These are phyloP conservation scores for Lentinula boryana DNA, from an alignment of 768 basidiomycete species.

Conservation along the genomic window DNA sequence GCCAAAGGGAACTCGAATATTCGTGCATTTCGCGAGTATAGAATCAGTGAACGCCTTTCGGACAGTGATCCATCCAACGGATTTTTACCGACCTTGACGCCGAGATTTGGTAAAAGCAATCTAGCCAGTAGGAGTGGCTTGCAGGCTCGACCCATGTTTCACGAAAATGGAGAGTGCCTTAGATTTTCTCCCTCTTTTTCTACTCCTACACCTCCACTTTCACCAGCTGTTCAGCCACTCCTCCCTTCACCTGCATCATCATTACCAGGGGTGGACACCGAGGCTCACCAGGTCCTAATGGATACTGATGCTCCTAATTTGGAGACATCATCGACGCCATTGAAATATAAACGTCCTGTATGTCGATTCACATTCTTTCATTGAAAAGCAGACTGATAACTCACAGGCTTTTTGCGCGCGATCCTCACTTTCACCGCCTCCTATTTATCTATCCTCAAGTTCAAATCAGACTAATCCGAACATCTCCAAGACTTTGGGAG, in stretches of 20 bases:
- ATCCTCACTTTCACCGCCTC: neutral
- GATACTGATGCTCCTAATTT: slow-evolving; percentile 4
- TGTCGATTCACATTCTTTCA: neutral
- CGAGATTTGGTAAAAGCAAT: neutral
- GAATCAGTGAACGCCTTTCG: neutral
- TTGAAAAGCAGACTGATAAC: slow-evolving; percentile 26
- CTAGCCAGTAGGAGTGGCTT: neutral
- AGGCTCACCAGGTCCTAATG: neutral
- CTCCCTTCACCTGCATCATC: neutral
- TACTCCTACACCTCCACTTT: neutral
- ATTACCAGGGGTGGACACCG: neutral
- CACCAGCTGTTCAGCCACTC: neutral
- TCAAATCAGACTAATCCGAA: slow-evolving; percentile 21
- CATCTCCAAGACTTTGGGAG: slow-evolving; percentile 10
- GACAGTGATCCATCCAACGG: slow-evolving; percentile 9
- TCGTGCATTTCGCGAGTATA: neutral
- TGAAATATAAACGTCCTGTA: neutral
- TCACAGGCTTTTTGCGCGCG: slow-evolving; percentile 15
- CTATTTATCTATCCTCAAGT: slow-evolving; percentile 15
- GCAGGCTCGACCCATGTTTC: neutral
- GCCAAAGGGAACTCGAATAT: neutral
- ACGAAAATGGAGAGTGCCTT: neutral
- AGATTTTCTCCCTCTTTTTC: neutral
- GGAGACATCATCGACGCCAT: slow-evolving; percentile 8
- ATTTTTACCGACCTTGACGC: slow-evolving; percentile 27